Conservation (phyloP, 2,329 filamentous ascomycete genomes). For the Colletotrichum somersetense region DNA sequence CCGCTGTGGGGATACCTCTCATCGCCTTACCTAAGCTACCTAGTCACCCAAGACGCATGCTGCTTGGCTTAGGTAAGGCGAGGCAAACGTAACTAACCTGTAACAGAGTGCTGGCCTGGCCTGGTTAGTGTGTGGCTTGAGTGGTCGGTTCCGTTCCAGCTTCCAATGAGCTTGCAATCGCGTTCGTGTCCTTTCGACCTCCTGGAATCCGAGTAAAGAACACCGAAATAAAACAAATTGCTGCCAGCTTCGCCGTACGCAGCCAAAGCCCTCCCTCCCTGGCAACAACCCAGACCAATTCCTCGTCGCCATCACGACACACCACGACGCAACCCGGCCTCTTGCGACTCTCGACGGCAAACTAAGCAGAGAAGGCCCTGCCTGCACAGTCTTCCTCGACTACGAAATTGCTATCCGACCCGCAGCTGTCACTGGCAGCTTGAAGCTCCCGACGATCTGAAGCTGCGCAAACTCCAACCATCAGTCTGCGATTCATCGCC, state of each 20-base stretch:
- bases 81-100: neutral
- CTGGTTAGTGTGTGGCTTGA: constrained; percentile 29
- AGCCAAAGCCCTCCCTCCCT: constrained; percentile 29
- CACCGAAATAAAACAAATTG: constrained; percentile 2
- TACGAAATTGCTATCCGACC: neutral
- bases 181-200: constrained; percentile 47
- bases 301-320: constrained; percentile 15
- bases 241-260: constrained; percentile 32
- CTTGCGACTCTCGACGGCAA: constrained; percentile 19
- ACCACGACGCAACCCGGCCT: neutral
- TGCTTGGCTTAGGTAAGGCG: constrained; percentile 9
- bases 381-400: constrained; percentile 4
- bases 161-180: constrained; percentile 46
- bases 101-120: constrained; percentile 20
- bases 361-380: neutral
- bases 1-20: constrained; percentile 2
- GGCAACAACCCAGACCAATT: constrained; percentile 6
- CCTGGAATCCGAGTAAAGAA: constrained; percentile 23
- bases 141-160: constrained; percentile 31
- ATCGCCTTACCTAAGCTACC: neutral
- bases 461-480: constrained; percentile 14
- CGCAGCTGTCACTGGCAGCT: constrained; percentile 37
- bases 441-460: constrained; percentile 30
- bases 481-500: constrained; percentile 16
- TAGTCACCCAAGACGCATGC: no score